Evolutionary conservation across 257 asterid species (phyloP), one percentile per base, ranked within the genome.

Genomic region (Ophiorrhiza pumila): DNA sequence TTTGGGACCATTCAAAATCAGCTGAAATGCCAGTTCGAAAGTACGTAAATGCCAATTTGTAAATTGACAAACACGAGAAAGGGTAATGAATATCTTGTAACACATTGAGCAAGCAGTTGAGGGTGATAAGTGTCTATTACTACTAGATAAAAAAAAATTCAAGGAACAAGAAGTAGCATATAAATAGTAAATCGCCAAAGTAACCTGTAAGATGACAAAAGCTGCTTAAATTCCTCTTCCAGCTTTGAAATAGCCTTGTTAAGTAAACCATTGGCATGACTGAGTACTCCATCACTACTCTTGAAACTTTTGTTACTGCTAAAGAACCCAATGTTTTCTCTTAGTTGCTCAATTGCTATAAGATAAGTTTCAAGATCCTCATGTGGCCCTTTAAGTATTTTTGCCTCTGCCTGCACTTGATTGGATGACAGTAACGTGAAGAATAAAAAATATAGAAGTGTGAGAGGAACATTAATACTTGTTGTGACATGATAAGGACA

Each of bases 291-390:
- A 83, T 94, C 97, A 67, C 99, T 92, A 80, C 97, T 95, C 87
- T 92, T 95, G 76, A 90, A 92, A 81, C 93, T 95, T 87, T 89
- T 90, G 84, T 90, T 95, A 88, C 86, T 92, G 86, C 86, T 87
- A 83, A 95, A 95, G 82, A 95, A 95, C 55, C 77, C 80, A 76
- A 95, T 86, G 75, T 95, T 95, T 80, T 81, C 87, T 79, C 95
- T 84, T 76, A 95, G 83, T 73, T 95, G 99, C 73, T 86, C 98
- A 76, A 95, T 92, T 66, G 99, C 99, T 83, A 87, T 82, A 77
- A 95, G 98, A 79, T 95, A 95, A 83, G 94, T 90, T 79, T 92
- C 99, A 47, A 95, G 92, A 83, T 95, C 98, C 79, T 92, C 99
- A 50, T 89, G 97, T 60, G 99, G 99, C 69, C 99, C 99, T 82